A percentile compares a stretch with the other conserved stretches of the same genome.
Conservation (phyloP, 106 monocot genomes). For the Platanthera zijinensis region DNA sequence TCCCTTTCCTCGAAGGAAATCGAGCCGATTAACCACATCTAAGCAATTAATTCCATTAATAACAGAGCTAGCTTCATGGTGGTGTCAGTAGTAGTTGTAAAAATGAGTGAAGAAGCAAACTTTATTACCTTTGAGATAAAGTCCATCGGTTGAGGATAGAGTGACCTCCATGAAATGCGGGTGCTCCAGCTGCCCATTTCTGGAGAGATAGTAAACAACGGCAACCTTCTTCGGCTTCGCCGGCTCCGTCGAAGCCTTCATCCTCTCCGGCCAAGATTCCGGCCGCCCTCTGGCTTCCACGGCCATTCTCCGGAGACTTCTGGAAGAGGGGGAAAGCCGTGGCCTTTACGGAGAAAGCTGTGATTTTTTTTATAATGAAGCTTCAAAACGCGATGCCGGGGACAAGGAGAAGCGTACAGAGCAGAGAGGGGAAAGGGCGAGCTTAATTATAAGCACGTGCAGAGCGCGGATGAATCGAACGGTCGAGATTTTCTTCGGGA, state of each 20-base stretch:
- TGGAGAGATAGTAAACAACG: constrained; percentile 75
- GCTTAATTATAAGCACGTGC: background rate
- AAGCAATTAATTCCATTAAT: background rate
- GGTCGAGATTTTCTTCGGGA: background rate
- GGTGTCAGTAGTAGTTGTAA: too few species aligned
- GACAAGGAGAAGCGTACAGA: background rate
- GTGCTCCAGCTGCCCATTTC: constrained; percentile 80
- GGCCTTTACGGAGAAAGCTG: background rate
- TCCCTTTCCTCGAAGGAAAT: constrained; percentile 67
- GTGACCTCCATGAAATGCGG: constrained; percentile 95
- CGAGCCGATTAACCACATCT: constrained; percentile 69
- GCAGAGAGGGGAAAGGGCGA: background rate
- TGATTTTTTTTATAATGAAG: background rate
- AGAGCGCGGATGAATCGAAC: background rate
- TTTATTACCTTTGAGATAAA: constrained; percentile 58
- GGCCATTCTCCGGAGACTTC: background rate
- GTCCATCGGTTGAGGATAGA: constrained; percentile 50
- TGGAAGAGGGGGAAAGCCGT: too few species aligned
- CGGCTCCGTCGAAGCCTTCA: constrained; percentile 39
- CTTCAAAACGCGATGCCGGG: background rate
- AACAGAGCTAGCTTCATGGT: background rate
- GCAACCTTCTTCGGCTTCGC: constrained; percentile 35
- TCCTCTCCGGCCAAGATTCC: constrained; percentile 28
- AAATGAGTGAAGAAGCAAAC: background rate
- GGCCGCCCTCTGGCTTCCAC: constrained; percentile 1